phyloP scores from a whole-genome alignment of 1,139 yeast species.

The Zygoascus meyerae region DNA sequence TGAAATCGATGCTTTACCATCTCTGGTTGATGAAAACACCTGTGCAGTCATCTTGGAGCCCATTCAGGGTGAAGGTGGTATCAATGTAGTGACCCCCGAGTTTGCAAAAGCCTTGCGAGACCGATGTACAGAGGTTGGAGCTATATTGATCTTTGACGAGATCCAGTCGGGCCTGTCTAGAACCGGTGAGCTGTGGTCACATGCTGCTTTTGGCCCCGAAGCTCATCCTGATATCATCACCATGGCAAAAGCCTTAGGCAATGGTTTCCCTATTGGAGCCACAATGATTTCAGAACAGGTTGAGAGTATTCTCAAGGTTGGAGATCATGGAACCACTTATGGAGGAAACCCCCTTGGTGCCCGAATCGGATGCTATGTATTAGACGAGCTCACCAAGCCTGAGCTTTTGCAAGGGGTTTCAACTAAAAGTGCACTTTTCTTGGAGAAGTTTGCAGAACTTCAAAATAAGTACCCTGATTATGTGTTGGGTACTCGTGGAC shows the following conservation, averaged over 20 bases:
- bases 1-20: constrained; percentile 49
- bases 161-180: constrained; percentile 97
- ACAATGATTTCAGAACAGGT: constrained; percentile 79
- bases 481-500: constrained; percentile 64
- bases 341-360: constrained; percentile 96
- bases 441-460: constrained; percentile 46
- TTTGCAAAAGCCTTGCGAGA: constrained; percentile 62
- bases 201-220: constrained; percentile 50
- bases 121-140: constrained; percentile 65
- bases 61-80: constrained; percentile 97
- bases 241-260: constrained; percentile 92
- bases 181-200: constrained; percentile 93
- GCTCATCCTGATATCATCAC: constrained; percentile 94
- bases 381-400: constrained; percentile 57
- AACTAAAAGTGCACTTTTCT: constrained; percentile 51
- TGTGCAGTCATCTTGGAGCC: constrained; percentile 96
- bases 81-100: constrained; percentile 57
- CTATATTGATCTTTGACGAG: constrained; percentile 82
- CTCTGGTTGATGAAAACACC: constrained; percentile 60
- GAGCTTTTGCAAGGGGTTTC: constrained; percentile 56
- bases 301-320: constrained; percentile 66
- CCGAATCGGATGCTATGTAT: constrained; percentile 70
- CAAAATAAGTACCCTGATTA: constrained; percentile 52
- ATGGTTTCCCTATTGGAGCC: constrained; percentile 97
- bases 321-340: constrained; percentile 97